Evolutionary conservation across 805 yeast species (phyloP).

Genomic region (Yamadazyma scolyti): DNA sequence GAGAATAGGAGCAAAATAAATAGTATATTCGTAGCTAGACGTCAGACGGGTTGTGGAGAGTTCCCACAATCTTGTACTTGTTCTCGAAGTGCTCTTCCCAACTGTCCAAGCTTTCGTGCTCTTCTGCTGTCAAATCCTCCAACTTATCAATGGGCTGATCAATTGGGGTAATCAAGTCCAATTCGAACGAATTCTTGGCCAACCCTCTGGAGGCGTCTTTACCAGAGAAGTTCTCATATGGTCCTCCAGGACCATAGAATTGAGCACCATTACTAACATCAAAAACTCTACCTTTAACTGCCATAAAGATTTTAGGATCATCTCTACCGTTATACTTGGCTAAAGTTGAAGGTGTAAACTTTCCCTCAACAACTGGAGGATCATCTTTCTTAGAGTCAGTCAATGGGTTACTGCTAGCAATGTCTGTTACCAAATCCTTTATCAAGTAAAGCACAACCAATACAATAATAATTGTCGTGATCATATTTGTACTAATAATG

Average conservation of each 20-base stretch:
- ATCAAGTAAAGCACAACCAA: constrained; percentile 28
- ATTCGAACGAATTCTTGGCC: constrained; percentile 83
- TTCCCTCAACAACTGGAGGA: constrained; percentile 36
- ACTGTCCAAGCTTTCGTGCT: constrained; percentile 64
- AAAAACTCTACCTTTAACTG: constrained; percentile 80
- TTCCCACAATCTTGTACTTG: constrained; percentile 82
- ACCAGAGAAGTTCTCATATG: constrained; percentile 92
- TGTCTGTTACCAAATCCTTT: constrained; percentile 24
- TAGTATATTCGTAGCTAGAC: neutral
- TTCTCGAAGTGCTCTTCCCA: constrained; percentile 83
- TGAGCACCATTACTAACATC: constrained; percentile 77
- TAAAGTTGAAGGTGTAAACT: constrained; percentile 73
- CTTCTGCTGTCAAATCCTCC: constrained; percentile 55
- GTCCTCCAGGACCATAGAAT: constrained; percentile 95
- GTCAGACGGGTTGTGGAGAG: constrained; percentile 5
- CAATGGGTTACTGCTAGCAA: constrained; percentile 25
- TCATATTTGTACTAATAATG: constrained; percentile 15
- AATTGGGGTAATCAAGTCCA: constrained; percentile 57
- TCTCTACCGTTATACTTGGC: constrained; percentile 78
- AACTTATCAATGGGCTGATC: constrained; percentile 78
- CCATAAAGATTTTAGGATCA: constrained; percentile 76
- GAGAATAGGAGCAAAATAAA: too few species aligned
- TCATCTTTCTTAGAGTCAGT: constrained; percentile 17
- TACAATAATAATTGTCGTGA: constrained; percentile 27
- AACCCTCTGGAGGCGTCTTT: constrained; percentile 93